Conservation (phyloP, 805 yeast genomes). For the Yueomyces sinensis region DNA sequence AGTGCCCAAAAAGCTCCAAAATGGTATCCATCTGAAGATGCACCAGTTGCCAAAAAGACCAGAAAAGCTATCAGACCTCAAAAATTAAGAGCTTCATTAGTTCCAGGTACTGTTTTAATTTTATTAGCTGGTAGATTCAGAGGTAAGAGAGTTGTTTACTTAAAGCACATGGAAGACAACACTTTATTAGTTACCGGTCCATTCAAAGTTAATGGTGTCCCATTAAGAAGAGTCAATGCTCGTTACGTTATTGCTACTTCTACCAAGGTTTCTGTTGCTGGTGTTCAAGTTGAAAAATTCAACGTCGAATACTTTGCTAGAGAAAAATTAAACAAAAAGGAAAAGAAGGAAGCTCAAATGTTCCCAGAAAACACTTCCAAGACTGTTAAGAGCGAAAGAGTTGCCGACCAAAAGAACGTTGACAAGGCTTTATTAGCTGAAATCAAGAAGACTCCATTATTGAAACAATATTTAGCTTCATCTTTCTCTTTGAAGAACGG, state of each 20-base stretch:
- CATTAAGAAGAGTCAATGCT: constrained; percentile 97
- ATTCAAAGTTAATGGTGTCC: constrained; percentile 99
- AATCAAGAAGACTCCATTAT: constrained; percentile 94
- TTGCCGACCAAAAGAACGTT: constrained; percentile 91
- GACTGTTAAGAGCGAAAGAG: constrained; percentile 86
- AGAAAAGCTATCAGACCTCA: constrained; percentile 90
- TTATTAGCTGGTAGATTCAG: constrained; percentile 99
- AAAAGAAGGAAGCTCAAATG: constrained; percentile 86
- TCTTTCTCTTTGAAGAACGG: constrained; percentile 96
- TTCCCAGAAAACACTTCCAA: constrained; percentile 70
- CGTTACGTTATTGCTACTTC: constrained; percentile 99
- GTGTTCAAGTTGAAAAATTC: constrained; percentile 82
- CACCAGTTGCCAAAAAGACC: constrained; percentile 73
- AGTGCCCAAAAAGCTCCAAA: constrained; percentile 48
- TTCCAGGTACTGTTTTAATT: constrained; percentile 96
- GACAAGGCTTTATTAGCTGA: constrained; percentile 86
- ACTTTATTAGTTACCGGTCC: constrained; percentile 96
- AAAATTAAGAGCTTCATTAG: constrained; percentile 88
- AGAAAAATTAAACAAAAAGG: constrained; percentile 73
- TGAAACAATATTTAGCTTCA: constrained; percentile 91
- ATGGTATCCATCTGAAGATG: constrained; percentile 92
- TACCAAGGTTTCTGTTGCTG: constrained; percentile 69
- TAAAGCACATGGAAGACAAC: constrained; percentile 95
- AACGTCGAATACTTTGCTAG: constrained; percentile 92
- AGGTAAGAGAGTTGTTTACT: constrained; percentile 98